phyloP scores from a whole-genome alignment of 2,329 filamentous ascomycete species.

The Botrytis squamosa region DNA sequence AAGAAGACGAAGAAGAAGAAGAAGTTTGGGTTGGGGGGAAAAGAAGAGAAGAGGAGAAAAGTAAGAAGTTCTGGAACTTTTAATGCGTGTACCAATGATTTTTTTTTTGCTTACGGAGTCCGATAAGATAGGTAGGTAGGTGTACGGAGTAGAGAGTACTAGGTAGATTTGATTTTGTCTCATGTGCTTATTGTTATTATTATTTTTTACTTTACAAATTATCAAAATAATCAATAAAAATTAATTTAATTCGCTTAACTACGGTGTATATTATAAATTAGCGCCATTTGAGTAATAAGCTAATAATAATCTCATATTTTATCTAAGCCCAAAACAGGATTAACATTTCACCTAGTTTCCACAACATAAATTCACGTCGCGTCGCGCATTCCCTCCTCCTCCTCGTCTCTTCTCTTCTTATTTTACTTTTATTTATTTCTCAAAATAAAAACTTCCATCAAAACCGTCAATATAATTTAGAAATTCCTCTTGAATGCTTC shows the following conservation, averaged over 20 bases:
- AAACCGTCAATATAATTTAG: background rate
- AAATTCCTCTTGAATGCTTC: conserved; percentile 19
- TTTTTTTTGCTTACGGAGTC: background rate
- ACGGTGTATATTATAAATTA: conserved; percentile 1
- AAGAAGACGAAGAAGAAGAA: background rate
- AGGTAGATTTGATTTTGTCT: background rate
- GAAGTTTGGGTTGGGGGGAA: background rate
- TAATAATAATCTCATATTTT: conserved; percentile 1
- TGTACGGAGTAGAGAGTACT: background rate
- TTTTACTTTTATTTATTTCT: conserved; percentile 14
- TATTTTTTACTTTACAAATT: background rate
- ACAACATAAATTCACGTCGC: conserved; percentile 21
- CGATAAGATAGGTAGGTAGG: background rate
- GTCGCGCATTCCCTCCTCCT: conserved; percentile 11
- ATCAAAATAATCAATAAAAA: background rate
- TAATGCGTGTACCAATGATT: conserved; percentile 3
- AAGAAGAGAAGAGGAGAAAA: background rate
- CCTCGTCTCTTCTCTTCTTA: conserved; percentile 3
- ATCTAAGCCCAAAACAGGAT: conserved; percentile 14
- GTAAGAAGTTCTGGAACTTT: conserved; percentile 4
- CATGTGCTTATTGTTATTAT: background rate
- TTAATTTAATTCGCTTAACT: conserved; percentile 5
- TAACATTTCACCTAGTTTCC: background rate
- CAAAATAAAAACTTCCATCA: conserved; percentile 17
- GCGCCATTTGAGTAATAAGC: background rate